Base-by-base conservation (phyloP, 352 stramenopile genomes). In the Pseudoperonospora humuli region DNA sequence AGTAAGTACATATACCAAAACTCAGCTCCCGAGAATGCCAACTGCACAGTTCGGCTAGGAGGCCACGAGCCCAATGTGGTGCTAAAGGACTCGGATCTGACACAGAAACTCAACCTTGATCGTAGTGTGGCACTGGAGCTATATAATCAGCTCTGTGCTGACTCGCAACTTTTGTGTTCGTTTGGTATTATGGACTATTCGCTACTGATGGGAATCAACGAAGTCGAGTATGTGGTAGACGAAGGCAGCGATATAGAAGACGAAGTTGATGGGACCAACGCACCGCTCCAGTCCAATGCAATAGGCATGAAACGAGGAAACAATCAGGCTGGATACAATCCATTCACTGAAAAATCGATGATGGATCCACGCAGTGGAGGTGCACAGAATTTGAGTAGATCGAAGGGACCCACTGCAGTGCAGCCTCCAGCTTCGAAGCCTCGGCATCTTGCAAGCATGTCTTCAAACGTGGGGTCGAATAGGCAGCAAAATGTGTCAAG, bases 111-210 rank as follows among this genome's bases (percentile, higher is more conserved):
- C 23, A 88, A 87, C 35, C 65, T 95, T 11, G 75, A 89, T 41
- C 68, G 64, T 14, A 64, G 83, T 26, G 60, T 82, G 15, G 71
- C 78, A 3, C 36, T 87, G 27, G 70, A 89, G 17, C 35, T 92
- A 26, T 90, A 89, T 47, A 64, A 74, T 17, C 76, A 91, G 25
- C 61, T 95, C 2, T 83, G 71, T 23, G 77, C 68, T n/a, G 84
- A 95, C 50, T 78, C 61, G 18, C 66, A 91, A 21, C n/a, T 93
- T 19, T 57, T 95, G 4, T 89, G 80, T 39, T 82, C 72, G 24
- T 90, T 93, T 57, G 82, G 84, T 14, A 95, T 96, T 48, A 96
- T 96, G 86, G 86, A 96, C 52, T 96, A 96, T 53, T 93, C 78
- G 19, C 51, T 96, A 23, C 72, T 96, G 14, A 87, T 96, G 72